phyloP scores from a whole-genome alignment of 2,329 filamentous ascomycete species.

The Alternaria gaisen region DNA sequence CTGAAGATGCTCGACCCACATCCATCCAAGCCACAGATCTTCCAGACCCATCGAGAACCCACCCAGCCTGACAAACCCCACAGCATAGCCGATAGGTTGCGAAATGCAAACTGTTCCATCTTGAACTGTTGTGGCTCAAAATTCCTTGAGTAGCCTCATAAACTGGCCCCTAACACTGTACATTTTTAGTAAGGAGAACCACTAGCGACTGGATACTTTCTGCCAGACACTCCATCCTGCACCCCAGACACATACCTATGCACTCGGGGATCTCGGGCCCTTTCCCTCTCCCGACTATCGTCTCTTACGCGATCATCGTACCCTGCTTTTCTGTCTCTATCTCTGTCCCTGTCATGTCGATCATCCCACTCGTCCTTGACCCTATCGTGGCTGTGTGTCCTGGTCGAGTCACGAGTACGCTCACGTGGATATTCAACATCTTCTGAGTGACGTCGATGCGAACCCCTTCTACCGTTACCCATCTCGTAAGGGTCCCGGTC shows the following conservation, averaged over 20 bases:
- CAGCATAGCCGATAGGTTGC: neutral
- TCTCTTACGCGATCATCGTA: conserved; percentile 15
- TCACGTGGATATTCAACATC: conserved; percentile 39
- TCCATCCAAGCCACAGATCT: conserved; percentile 7
- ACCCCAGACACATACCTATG: conserved; percentile 48
- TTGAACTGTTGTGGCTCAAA: conserved; percentile 19
- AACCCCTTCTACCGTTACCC: conserved; percentile 19
- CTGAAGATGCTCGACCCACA: conserved; percentile 8
- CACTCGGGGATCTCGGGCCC: conserved; percentile 33
- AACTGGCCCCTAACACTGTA: conserved; percentile 29
- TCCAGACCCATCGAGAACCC: conserved; percentile 9
- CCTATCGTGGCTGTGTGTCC: conserved; percentile 42
- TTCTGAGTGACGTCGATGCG: conserved; percentile 35
- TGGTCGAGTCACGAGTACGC: conserved; percentile 25
- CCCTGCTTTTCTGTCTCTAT: conserved; percentile 3
- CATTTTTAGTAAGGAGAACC: conserved; percentile 29
- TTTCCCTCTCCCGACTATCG: conserved; percentile 23
- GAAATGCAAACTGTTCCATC: neutral
- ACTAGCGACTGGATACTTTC: conserved; percentile 41
- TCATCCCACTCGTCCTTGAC: conserved; percentile 40
- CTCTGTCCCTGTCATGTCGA: conserved; percentile 13
- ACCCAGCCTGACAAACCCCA: neutral
- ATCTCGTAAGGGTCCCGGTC: conserved; percentile 22
- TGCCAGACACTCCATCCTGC: conserved; percentile 46
- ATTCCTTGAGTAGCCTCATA: conserved; percentile 30